Evolutionary conservation across 768 basidiomycete genomes (phyloP), one percentile per base, ranked within the genome.

Genomic region (Floccularia luteovirens): DNA sequence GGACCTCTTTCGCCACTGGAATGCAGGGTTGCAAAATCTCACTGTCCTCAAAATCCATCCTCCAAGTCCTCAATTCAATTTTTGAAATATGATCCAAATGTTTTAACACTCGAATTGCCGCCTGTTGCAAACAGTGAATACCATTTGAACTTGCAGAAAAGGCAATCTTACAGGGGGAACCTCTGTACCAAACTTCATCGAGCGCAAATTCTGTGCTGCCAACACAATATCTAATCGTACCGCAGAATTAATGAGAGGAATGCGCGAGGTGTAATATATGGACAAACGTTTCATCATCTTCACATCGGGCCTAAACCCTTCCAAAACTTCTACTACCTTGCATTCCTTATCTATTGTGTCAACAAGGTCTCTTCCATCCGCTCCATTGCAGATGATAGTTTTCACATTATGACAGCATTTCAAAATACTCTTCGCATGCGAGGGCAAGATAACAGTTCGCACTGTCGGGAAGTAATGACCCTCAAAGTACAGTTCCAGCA

Each of bases 371-470:
- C 52, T 45, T 3, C 50, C 50, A 31, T 57, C 51, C 1, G 33
- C 43, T n/a, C 31, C 28, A 33, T 44, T 52, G 39, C 56, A 62
- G 14, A 53, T 42, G 3, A 61, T 55, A 13, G 36, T 46, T 17
- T 35, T 30, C 3, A 56, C 62, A 20, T 59, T 47, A 2, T 55
- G 57, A 45, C 60, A 62, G 25, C 53, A 55, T 5, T 55, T 52
- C 39, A 63, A 38, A 14, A 62, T 47, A 19, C 61, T 51, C 39
- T 61, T 60, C 4, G 57, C 56, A 27, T 55, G 45, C 2, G 47
- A 30, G 0, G 59, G 60, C 1, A 62, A 39, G 33, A 51, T 38
- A 22, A 54, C 41, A 1, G 50, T 55, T 24, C 45, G 52, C 13
- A 63, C 41, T 27, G 43, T 43, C 5, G 58, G 52, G 6, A 60